phyloP scores from a whole-genome alignment of 2,329 filamentous ascomycete genomes.

The Madurella fahalii region DNA sequence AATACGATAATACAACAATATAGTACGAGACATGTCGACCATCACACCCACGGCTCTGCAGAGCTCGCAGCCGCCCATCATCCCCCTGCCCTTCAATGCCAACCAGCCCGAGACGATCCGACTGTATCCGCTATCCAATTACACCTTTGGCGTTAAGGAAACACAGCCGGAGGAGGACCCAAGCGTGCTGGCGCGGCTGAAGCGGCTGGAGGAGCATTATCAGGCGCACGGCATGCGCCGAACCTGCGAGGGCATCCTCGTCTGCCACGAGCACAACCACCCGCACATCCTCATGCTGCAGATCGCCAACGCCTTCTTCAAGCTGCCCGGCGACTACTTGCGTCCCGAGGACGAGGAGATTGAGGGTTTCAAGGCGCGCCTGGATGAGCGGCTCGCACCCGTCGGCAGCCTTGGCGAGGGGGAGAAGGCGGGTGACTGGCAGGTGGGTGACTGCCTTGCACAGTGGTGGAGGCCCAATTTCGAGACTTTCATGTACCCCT shows the following conservation, averaged over 20 bases:
- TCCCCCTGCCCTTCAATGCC: slow-evolving; percentile 78
- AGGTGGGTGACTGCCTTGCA: slow-evolving; percentile 88
- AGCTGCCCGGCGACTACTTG: slow-evolving; percentile 94
- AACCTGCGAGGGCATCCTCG: slow-evolving; percentile 92
- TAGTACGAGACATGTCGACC: slow-evolving; percentile 63
- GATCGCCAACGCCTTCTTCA: slow-evolving; percentile 99
- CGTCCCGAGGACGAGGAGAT: slow-evolving; percentile 86
- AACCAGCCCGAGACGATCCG: slow-evolving; percentile 88
- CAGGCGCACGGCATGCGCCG: slow-evolving; percentile 88
- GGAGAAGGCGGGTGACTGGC: slow-evolving; percentile 82
- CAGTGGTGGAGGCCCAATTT: slow-evolving; percentile 99
- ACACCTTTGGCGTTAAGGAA: slow-evolving; percentile 98
- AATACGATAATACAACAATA: no score
- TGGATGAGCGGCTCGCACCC: slow-evolving; percentile 91
- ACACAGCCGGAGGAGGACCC: slow-evolving; percentile 97
- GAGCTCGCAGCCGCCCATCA: slow-evolving; percentile 71
- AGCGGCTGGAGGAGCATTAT: slow-evolving; percentile 95
- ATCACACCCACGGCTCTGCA: slow-evolving; percentile 72
- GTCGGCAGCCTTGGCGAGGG: slow-evolving; percentile 83
- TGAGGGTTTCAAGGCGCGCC: slow-evolving; percentile 85
- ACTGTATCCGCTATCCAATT: slow-evolving; percentile 93
- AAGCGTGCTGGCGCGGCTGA: slow-evolving; percentile 85
- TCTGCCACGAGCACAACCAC: slow-evolving; percentile 99
- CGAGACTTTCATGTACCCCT: slow-evolving; percentile 99
- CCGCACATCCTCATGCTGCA: slow-evolving; percentile 98